Base-by-base conservation (phyloP, 331 rosid species). In the Stylosanthes scabra region DNA sequence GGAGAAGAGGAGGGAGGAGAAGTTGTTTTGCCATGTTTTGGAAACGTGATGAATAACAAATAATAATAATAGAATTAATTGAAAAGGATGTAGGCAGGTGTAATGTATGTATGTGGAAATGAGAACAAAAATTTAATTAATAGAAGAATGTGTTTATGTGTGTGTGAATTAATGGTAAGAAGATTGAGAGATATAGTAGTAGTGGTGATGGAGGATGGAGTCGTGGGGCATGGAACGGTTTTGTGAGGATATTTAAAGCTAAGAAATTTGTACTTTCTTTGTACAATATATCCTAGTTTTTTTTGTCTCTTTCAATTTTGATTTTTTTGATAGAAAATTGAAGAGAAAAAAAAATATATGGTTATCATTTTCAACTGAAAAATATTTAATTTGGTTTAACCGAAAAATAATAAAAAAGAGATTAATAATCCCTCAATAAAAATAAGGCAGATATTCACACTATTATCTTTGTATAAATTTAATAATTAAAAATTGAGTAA, bases 181-280 rank as follows among this genome's bases (percentile, higher is more conserved):
- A 57, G 74, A 50, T 44, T 59, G 29, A 62, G 70, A 41, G 66
- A 31, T 31, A 31, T 31, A 31, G 37, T 31, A 31, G 44, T 52
- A 49, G 72, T 63, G 72, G 51, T 29, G 66, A 41, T 31, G 68
- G 41, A 57, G 39, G 61, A 46, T 67, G 74, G 68, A 52, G 72
- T 64, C 15, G 65, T 59, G 75, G 75, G 16, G 42, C 50, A 54
- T 42, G 37, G 41, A 45, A 68, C 69, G 74, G 75, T 59, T 59
- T 27, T 11, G 29, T 13, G 56, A 11, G 34, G 34, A 70, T 49
- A 50, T 66, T 50, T 65, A 47, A 47, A 71, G 58, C 66, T 37
- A 16, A 31, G 37, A 31, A 31, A 11, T 13, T 56, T 56, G 57
- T 51, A 51, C 57, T 51, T 25, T n/a, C 16, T 49, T 49, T 51